These are phyloP conservation scores for Blumeriella jaapii DNA, from an alignment of 2,329 filamentous ascomycete genomes.

Conservation along the genomic window DNA sequence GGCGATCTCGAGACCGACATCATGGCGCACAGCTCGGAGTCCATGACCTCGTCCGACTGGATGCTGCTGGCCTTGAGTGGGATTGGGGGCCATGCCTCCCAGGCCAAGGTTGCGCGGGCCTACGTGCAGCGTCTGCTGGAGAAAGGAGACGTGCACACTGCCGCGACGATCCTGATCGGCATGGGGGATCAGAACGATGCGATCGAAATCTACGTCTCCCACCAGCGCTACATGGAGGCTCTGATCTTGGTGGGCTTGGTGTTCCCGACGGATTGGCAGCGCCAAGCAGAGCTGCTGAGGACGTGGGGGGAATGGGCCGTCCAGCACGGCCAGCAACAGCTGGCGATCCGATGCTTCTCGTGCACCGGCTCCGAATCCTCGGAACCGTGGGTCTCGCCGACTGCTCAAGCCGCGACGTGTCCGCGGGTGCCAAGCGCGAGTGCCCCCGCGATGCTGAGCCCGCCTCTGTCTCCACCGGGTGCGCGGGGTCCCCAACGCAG, in stretches of 20 bases:
- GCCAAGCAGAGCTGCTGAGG: conserved; percentile 75
- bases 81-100: conserved; percentile 65
- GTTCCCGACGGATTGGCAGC: conserved; percentile 79
- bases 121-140: conserved; percentile 87
- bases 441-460: conserved; percentile 53
- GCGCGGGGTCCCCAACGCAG: conserved; percentile 46
- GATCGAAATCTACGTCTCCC: conserved; percentile 90
- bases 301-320: conserved; percentile 95
- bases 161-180: conserved; percentile 84
- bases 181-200: conserved; percentile 90
- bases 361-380: conserved; percentile 78
- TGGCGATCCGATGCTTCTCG: conserved; percentile 87
- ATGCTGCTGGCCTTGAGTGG: conserved; percentile 88
- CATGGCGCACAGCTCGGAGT: conserved; percentile 67
- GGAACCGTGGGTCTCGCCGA: conserved; percentile 80
- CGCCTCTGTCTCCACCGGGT: conserved; percentile 63
- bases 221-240: conserved; percentile 86
- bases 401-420: conserved; percentile 51
- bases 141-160: conserved; percentile 81
- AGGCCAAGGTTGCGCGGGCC: conserved; percentile 81
- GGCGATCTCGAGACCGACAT: conserved; percentile 74
- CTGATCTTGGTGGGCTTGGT: conserved; percentile 76
- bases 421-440: conserved; percentile 45
- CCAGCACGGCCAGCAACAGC: conserved; percentile 72
- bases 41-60: conserved; percentile 93